Base-by-base conservation (phyloP, 2,329 filamentous ascomycete species). In the Arthrobotrys musiformis region DNA sequence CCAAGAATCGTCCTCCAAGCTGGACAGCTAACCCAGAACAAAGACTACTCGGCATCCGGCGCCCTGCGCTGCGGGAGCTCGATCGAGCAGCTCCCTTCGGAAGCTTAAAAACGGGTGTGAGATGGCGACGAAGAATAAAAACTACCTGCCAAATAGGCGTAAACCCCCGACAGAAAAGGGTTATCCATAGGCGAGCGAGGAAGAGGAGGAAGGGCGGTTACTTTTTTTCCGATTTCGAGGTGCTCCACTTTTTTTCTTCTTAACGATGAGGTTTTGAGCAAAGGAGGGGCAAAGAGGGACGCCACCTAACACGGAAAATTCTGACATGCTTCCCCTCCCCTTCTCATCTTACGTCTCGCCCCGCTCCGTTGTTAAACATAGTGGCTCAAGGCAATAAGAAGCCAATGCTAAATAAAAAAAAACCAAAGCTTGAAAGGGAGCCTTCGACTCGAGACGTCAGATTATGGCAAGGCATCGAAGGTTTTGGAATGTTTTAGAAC, bases 41-140 rank as follows among this genome's bases (percentile, higher is more conserved):
- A 42, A 42, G 40, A 42, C 37, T n/a, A 62, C 66, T 61, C 68
- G 68, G 68, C 48, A 62, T 35, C 56, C 62, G 70, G 70, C 70
- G 62, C 28, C 54, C 50, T 30, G 35, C 64, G 52, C 52, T 54
- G 61, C 50, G 44, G 30, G 62, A 62, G 62, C 70, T 68, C 62
- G 48, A 70, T 42, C 30, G 24, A 69, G 63, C 26, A 69, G 64
- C 37, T 60, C 37, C 42, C 37, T 35, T 30, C 0, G 44, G 50
- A 22, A 26, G 26, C 40, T 58, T 50, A 22, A 6, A 54, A n/a
- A n/a, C n/a, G n/a, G 22, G 50, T 42, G 48, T 24, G 52, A 46
- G 42, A 37, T 54, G 35, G 60, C 46, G 50, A 52, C 15, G 33
- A n/a, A n/a, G n/a, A n/a, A n/a, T n/a, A n/a, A n/a, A 46, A 30